These are phyloP conservation scores for Candida xyloterini DNA, from an alignment of 805 yeast species.

Conservation along the genomic window DNA sequence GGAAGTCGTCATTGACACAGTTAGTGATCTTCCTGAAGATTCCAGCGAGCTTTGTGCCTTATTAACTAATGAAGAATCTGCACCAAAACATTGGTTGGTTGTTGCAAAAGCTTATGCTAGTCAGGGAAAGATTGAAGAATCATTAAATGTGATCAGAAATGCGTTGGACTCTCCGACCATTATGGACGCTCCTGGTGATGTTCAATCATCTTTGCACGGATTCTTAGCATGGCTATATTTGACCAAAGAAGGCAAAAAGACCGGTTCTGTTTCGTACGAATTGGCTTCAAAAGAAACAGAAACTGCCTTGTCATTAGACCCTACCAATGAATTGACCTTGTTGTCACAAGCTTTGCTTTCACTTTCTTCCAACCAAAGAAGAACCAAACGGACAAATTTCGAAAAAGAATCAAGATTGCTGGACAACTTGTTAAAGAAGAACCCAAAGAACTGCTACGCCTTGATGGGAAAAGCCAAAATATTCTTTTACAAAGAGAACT, in stretches of 20 bases:
- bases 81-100: conserved; percentile 75
- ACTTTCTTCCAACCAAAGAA: conserved; percentile 64
- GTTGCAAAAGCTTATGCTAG: conserved; percentile 79
- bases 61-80: conserved; percentile 76
- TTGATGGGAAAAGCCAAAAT: conserved; percentile 82
- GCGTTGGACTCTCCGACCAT: conserved; percentile 46
- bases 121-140: conserved; percentile 55
- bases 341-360: conserved; percentile 65
- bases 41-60: conserved; percentile 77
- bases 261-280: conserved; percentile 23
- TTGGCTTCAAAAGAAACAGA: conserved; percentile 34
- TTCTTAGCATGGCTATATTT: conserved; percentile 74
- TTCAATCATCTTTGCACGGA: conserved; percentile 51
- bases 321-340: conserved; percentile 46
- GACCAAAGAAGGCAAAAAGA: conserved; percentile 35
- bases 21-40: conserved; percentile 84
- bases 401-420: conserved; percentile 71
- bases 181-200: conserved; percentile 37
- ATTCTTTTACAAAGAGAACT: conserved; percentile 68
- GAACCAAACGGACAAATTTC: conserved; percentile 53
- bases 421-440: conserved; percentile 54
- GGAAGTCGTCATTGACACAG: conserved; percentile 79
- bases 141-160: conserved; percentile 57
- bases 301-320: conserved; percentile 46
- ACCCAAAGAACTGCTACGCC: conserved; percentile 69